Evolutionary conservation across 441 rosid genomes (phyloP).

Genomic region (Pelargonium myrrhifolium): DNA sequence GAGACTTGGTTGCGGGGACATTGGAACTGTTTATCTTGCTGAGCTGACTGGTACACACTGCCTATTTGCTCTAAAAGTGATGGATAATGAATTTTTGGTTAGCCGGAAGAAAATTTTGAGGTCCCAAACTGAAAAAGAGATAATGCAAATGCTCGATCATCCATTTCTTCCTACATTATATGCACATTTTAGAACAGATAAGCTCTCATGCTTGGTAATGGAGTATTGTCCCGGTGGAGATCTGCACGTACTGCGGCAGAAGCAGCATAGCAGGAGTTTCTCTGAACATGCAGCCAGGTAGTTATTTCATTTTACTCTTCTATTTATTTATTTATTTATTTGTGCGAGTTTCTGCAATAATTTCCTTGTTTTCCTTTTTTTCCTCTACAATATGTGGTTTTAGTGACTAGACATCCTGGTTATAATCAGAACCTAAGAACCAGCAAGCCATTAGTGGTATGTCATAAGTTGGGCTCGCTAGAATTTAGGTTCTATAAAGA

Average conservation of each 20-base stretch:
- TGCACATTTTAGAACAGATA: constrained; percentile 55
- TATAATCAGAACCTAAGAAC: too few relatives aligned
- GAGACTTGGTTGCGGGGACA: constrained; percentile 78
- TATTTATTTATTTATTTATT: too few relatives aligned
- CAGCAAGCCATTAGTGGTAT: too few relatives aligned
- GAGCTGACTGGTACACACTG: constrained; percentile 51
- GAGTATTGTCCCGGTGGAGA: constrained; percentile 85
- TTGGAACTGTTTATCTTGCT: constrained; percentile 68
- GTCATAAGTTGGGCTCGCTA: too few relatives aligned
- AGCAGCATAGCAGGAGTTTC: constrained; percentile 53
- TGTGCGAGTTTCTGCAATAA: too few relatives aligned
- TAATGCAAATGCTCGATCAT: constrained; percentile 76
- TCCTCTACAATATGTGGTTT: too few relatives aligned
- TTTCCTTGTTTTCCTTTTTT: too few relatives aligned
- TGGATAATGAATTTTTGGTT: constrained; percentile 61
- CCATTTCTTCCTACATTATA: constrained; percentile 77
- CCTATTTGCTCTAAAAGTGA: constrained; percentile 68
- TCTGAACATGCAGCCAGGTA: constrained; percentile 71
- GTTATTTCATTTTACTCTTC: neutral
- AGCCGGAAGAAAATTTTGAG: constrained; percentile 61
- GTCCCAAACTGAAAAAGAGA: constrained; percentile 73
- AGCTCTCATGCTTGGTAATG: constrained; percentile 69
- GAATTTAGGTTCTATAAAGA: too few relatives aligned
- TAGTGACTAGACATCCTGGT: too few relatives aligned
- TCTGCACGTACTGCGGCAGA: constrained; percentile 71